phyloP scores from a whole-genome alignment of 495 filamentous ascomycete species.

The Bacidia gigantensis region DNA sequence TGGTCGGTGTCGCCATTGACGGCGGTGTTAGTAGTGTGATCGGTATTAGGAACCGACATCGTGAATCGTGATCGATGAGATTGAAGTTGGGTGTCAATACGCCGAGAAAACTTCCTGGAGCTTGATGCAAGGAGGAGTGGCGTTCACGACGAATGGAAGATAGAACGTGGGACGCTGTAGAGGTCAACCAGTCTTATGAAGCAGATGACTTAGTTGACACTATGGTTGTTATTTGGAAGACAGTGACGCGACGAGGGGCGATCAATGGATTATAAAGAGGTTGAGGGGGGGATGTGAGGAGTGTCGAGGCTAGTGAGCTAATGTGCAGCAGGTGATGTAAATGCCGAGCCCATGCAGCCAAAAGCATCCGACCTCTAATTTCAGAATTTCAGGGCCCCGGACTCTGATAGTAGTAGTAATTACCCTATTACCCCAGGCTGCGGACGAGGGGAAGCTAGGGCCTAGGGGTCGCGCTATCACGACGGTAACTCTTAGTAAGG shows the following conservation, averaged over 20 bases:
- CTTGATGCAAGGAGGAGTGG: not conserved
- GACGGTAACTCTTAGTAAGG: no score
- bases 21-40: constrained; percentile 12
- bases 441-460: not conserved
- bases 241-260: not conserved
- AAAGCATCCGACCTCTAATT: no score
- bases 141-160: not conserved
- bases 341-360: not conserved
- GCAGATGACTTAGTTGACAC: not conserved
- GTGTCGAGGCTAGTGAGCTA: not conserved
- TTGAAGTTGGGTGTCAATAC: not conserved
- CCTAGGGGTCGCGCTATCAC: not conserved
- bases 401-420: no score
- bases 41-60: constrained; percentile 12
- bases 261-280: not conserved
- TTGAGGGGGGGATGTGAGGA: not conserved
- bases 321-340: not conserved
- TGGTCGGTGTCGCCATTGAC: constrained; percentile 11
- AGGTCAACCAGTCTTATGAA: not conserved
- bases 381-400: no score
- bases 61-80: not conserved
- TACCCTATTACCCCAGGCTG: not conserved
- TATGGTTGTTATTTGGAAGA: no score
- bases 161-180: not conserved
- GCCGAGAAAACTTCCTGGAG: not conserved